Evolutionary conservation across 2,329 filamentous ascomycete species (phyloP), one percentile per base, ranked within the genome.

Genomic region (Rutstroemia sp.): DNA sequence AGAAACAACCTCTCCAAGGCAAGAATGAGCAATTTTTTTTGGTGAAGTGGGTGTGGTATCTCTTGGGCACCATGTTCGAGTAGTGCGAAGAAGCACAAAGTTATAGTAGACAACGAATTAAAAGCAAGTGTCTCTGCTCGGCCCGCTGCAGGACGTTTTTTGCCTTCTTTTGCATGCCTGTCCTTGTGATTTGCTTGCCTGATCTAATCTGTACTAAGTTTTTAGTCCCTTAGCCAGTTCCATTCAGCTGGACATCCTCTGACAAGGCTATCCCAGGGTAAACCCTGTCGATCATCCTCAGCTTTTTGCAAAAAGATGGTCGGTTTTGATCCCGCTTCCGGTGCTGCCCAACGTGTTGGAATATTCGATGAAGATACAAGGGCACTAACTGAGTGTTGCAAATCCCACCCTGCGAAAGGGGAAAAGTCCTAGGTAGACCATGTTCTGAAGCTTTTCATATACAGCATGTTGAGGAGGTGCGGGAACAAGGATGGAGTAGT

Each of bases 81-180:
- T 34, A 39, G 30, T 49, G 21, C 23, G n/a, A 49, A 49, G 45
- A 16, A 49, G 27, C 12, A 21, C 41, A 41, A 46, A 37, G 30
- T 12, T 34, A 34, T 12, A 34, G 30, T 34, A 12, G 30, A 16
- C 4, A 49, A 27, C 37, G 46, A 53, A 42, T 18, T 27, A 41
- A 53, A 49, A 38, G 52, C 50, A 58, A 64, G 60, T 42, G 56
- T 58, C 42, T 53, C 62, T 64, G 59, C 56, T 65, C 65, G 65
- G 65, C 58, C 65, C 65, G 65, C 61, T 67, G 64, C 65, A 66
- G 62, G 61, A 64, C 58, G 61, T 58, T 58, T 62, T 58, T 57
- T 49, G 53, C 56, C 57, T 55, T 42, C 54, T 49, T 42, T 23
- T 47, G 30, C 38, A 54, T 21, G 38, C 5, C 49, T 23, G 45